Conservation (phyloP, 148 eudicot genomes). For the Fagopyrum homotropicum region DNA sequence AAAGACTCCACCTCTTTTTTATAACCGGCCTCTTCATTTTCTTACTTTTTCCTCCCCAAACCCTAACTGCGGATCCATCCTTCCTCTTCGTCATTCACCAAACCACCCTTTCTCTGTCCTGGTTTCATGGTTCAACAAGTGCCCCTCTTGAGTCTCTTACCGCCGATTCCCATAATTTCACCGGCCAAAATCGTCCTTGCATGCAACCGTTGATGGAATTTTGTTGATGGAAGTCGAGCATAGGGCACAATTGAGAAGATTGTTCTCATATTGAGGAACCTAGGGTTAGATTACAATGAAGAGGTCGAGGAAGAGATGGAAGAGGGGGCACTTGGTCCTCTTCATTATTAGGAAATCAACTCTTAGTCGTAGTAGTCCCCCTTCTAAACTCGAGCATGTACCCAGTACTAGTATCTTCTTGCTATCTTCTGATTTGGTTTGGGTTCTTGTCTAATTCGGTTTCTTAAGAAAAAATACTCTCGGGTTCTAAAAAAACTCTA, state of each 20-base stretch:
- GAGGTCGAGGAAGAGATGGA: conserved; percentile 20
- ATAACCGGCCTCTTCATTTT: too few relatives aligned
- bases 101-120: conserved; percentile 23
- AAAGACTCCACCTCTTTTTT: too few relatives aligned
- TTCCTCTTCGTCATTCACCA: too few relatives aligned
- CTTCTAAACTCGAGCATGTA: conserved; percentile 6
- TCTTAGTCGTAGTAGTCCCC: neutral
- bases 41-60: too few relatives aligned
- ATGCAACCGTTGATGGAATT: too few relatives aligned
- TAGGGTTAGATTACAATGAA: conserved; percentile 61
- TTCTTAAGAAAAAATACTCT: neutral
- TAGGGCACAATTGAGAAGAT: conserved; percentile 69
- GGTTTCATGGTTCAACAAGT: conserved; percentile 63
- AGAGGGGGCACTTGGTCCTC: conserved; percentile 1
- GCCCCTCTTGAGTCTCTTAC: conserved; percentile 28
- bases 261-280: conserved; percentile 64
- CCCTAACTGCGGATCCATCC: too few relatives aligned
- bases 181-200: conserved; percentile 4
- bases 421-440: neutral
- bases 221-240: conserved; percentile 19
- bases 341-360: neutral
- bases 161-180: conserved; percentile 7
- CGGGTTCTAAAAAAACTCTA: neutral
- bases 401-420: conserved; percentile 10
- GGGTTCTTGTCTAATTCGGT: neutral